These are phyloP conservation scores for Solanum peruvianum DNA, from an alignment of 257 asterid species.

Conservation along the genomic window DNA sequence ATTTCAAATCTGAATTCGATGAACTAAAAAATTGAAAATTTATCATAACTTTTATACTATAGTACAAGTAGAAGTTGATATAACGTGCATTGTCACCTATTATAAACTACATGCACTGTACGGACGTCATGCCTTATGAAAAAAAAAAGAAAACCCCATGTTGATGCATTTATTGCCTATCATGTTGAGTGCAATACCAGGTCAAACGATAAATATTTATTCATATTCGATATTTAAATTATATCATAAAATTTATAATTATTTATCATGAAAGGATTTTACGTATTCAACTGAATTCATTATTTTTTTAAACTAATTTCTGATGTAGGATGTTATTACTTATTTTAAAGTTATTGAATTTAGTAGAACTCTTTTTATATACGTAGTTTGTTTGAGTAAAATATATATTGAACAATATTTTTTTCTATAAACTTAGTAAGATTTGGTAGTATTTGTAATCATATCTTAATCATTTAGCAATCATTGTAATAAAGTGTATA, in stretches of 20 bases:
- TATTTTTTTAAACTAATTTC: background rate
- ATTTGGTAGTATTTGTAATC: background rate
- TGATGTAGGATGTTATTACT: background rate
- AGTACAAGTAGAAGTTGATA: background rate
- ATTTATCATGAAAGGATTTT: background rate
- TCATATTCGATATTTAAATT: background rate
- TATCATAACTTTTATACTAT: background rate
- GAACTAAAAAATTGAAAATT: background rate
- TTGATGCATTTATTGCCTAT: background rate
- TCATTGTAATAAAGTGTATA: background rate
- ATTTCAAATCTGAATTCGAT: background rate
- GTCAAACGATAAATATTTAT: background rate
- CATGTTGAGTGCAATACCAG: background rate
- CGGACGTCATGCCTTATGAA: background rate
- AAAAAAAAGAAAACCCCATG: background rate
- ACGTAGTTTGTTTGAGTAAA: too few species aligned
- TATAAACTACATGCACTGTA: background rate
- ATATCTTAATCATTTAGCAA: background rate
- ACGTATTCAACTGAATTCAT: background rate
- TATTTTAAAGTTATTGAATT: background rate
- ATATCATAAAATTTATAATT: accelerated
- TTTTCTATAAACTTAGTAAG: background rate
- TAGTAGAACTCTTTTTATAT: background rate
- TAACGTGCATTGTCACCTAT: background rate
- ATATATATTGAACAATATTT: too few species aligned